Conservation (phyloP, 2,329 filamentous ascomycete genomes). For the Xylaria arbuscula region DNA sequence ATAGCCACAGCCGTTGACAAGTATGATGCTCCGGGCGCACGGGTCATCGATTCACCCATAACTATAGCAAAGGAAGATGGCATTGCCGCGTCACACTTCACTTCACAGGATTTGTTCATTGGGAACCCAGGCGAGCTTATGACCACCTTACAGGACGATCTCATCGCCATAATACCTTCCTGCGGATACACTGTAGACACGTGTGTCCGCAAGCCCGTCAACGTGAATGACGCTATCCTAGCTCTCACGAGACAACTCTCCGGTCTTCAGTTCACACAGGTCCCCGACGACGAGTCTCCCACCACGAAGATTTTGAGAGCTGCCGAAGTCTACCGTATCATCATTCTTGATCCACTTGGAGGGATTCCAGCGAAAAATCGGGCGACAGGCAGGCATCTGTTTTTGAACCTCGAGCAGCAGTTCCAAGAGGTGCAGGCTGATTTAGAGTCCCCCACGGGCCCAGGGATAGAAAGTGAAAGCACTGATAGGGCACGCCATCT, state of each 20-base stretch:
- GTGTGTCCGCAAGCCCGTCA: slow-evolving; percentile 53
- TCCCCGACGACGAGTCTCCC: slow-evolving; percentile 55
- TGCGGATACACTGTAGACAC: slow-evolving; percentile 57
- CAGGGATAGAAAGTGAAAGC: slow-evolving; percentile 47
- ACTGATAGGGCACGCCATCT: slow-evolving; percentile 55
- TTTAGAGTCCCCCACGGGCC: slow-evolving; percentile 54
- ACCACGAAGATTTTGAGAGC: slow-evolving; percentile 52
- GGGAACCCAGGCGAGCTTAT: slow-evolving; percentile 67
- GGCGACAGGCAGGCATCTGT: slow-evolving; percentile 77
- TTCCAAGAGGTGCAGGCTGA: slow-evolving; percentile 75
- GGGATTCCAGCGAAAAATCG: slow-evolving; percentile 78
- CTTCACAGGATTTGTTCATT: slow-evolving; percentile 53
- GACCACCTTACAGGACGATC: slow-evolving; percentile 72
- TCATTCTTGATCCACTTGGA: slow-evolving; percentile 87
- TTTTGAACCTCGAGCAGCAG: slow-evolving; percentile 94
- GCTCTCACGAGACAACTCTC: slow-evolving; percentile 81
- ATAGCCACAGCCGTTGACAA: slow-evolving; percentile 79
- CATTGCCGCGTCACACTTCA: slow-evolving; percentile 48
- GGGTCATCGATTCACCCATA: slow-evolving; percentile 70
- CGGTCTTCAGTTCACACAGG: slow-evolving; percentile 65
- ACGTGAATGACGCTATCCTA: slow-evolving; percentile 73
- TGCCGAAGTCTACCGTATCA: slow-evolving; percentile 78
- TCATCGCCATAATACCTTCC: slow-evolving; percentile 75
- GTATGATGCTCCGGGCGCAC: slow-evolving; percentile 74
- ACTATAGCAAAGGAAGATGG: slow-evolving; percentile 52